Evolutionary conservation across 179 eudicot genomes (phyloP).

Genomic region (Corrigiola litoralis): DNA sequence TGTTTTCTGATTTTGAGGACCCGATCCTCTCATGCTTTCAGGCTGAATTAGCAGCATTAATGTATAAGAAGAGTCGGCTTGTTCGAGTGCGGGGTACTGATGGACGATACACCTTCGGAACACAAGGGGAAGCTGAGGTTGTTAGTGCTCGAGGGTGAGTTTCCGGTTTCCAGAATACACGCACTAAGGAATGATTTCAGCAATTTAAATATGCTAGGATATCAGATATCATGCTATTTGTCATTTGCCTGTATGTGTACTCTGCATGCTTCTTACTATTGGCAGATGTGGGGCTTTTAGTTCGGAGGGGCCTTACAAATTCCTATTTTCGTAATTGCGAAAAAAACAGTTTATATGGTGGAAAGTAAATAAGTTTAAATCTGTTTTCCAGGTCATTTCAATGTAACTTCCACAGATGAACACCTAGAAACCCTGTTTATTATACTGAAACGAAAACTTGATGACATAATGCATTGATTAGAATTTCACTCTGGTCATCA

Average conservation of each 20-base stretch:
- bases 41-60: constrained; percentile 97
- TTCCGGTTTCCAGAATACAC: background rate
- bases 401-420: too few relatives aligned
- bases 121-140: constrained; percentile 82
- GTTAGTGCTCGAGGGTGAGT: constrained; percentile 98
- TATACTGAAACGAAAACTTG: too few relatives aligned
- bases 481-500: background rate
- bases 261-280: too few relatives aligned
- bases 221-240: background rate
- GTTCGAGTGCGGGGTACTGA: constrained; percentile 73
- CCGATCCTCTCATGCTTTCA: constrained; percentile 30
- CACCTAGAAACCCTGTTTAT: too few relatives aligned
- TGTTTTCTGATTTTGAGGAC: background rate
- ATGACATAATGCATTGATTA: too few relatives aligned
- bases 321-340: too few relatives aligned
- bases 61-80: constrained; percentile 87
- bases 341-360: too few relatives aligned
- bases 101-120: constrained; percentile 83
- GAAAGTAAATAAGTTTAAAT: too few relatives aligned
- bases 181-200: background rate
- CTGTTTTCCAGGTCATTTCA: too few relatives aligned
- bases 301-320: too few relatives aligned
- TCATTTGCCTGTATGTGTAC: too few relatives aligned
- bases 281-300: too few relatives aligned
- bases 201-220: background rate